Evolutionary conservation across 2,329 filamentous ascomycete species (phyloP).

Genomic region (Beauveria asiatica): DNA sequence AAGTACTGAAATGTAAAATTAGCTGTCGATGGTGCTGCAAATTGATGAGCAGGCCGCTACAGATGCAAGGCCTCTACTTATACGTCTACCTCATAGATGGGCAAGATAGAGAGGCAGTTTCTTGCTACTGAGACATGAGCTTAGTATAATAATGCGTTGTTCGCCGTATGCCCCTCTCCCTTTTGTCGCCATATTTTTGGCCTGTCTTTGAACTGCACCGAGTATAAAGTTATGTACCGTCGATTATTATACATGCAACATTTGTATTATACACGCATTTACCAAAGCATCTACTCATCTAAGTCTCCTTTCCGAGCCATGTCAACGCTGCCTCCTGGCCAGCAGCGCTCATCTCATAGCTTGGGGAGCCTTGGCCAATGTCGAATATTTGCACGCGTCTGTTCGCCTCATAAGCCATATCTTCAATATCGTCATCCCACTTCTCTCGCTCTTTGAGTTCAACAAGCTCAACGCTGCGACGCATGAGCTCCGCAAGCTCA

Average conservation of each 20-base stretch:
- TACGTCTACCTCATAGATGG: no score
- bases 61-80: no score
- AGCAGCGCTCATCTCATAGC: constrained; percentile 19
- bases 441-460: constrained; percentile 34
- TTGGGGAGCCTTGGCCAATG: constrained; percentile 24
- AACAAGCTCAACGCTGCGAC: constrained; percentile 36
- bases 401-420: constrained; percentile 24
- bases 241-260: not conserved
- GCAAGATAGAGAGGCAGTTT: no score
- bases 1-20: no score
- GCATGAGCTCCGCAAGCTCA: constrained; percentile 41
- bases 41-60: no score
- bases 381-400: constrained; percentile 31
- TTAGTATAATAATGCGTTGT: no score
- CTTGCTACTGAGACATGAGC: no score
- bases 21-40: no score
- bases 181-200: no score
- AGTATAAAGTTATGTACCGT: not conserved
- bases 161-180: no score
- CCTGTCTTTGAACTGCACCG: no score
- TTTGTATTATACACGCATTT: no score
- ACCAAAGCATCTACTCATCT: not conserved
- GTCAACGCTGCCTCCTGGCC: constrained; percentile 20
- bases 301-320: constrained; percentile 22
- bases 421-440: constrained; percentile 33